Conservation (phyloP, 2,329 filamentous ascomycete species). For the Tolypocladium paradoxum region DNA sequence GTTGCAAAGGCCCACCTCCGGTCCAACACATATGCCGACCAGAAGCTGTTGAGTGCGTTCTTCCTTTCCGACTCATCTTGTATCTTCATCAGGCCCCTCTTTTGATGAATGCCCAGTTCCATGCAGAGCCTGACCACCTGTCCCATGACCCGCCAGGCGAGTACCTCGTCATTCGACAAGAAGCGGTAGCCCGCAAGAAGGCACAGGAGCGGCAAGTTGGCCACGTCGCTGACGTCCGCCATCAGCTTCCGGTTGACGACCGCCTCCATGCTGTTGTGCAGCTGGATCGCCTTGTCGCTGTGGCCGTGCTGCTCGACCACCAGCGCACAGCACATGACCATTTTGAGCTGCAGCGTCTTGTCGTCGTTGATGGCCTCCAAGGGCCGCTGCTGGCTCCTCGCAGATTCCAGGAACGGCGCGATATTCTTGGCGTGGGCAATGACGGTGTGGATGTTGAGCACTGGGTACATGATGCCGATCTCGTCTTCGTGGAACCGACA, state of each 20-base stretch:
- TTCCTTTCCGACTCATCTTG: slow-evolving; percentile 56
- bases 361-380: slow-evolving; percentile 33
- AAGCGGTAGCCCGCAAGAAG: slow-evolving; percentile 62
- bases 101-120: slow-evolving; percentile 73
- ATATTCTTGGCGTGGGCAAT: slow-evolving; percentile 60
- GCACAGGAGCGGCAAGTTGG: slow-evolving; percentile 38
- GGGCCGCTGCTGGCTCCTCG: slow-evolving; percentile 23
- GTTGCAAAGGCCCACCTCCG: slow-evolving; percentile 84
- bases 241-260: slow-evolving; percentile 57
- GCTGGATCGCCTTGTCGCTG: slow-evolving; percentile 58
- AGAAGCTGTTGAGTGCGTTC: slow-evolving; percentile 65
- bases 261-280: slow-evolving; percentile 69
- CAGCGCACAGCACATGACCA: slow-evolving; percentile 70
- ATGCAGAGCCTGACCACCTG: slow-evolving; percentile 70
- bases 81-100: slow-evolving; percentile 61
- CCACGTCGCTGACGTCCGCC: slow-evolving; percentile 37
- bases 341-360: slow-evolving; percentile 62
- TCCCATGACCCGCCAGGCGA: slow-evolving; percentile 81
- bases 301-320: slow-evolving; percentile 70
- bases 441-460: slow-evolving; percentile 63
- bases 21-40: slow-evolving; percentile 78
- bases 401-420: slow-evolving; percentile 58
- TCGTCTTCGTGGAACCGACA: slow-evolving; percentile 80
- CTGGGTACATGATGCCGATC: slow-evolving; percentile 84
- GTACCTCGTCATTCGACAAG: slow-evolving; percentile 71